A percentile compares a stretch with the other conserved stretches of the same genome.
These are phyloP conservation scores for Thymus mandschuricus DNA, from an alignment of 257 asterid genomes.

Conservation along the genomic window DNA sequence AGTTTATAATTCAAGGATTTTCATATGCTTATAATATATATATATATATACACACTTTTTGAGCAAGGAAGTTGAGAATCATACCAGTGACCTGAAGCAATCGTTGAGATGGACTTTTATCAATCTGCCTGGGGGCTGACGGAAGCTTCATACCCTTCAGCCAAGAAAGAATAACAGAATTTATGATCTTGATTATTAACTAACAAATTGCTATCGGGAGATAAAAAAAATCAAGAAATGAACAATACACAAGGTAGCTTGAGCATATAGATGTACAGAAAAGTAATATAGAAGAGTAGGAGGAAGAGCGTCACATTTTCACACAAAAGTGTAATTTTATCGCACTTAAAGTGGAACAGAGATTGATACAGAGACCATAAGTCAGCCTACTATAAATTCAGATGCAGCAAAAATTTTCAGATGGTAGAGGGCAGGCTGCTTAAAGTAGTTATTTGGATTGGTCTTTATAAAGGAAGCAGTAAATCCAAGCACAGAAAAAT, in stretches of 20 bases:
- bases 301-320: neutral
- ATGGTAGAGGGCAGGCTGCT: conserved; percentile 2
- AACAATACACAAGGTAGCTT: conserved; percentile 11
- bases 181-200: conserved; percentile 8
- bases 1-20: conserved; percentile 1
- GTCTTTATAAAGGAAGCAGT: neutral
- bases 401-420: neutral
- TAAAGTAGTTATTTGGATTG: neutral
- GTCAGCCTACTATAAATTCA: neutral
- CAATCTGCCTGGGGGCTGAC: conserved; percentile 66
- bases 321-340: neutral
- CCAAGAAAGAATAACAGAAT: conserved; percentile 37
- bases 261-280: conserved; percentile 20
- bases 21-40: conserved; percentile 12
- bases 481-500: neutral
- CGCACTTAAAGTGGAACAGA: neutral
- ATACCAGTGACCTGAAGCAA: conserved; percentile 93
- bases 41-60: neutral
- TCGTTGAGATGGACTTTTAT: conserved; percentile 74
- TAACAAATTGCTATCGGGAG: conserved; percentile 9
- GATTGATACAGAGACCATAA: neutral
- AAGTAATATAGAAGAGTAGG: conserved; percentile 6
- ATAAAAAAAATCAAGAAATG: conserved; percentile 5
- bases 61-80: conserved; percentile 39
- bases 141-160: conserved; percentile 67